Percentiles rank a stretch among this genome's conserved stretches.
phyloP scores from a whole-genome alignment of 2,329 filamentous ascomycete species.

The Epichloe typhina region DNA sequence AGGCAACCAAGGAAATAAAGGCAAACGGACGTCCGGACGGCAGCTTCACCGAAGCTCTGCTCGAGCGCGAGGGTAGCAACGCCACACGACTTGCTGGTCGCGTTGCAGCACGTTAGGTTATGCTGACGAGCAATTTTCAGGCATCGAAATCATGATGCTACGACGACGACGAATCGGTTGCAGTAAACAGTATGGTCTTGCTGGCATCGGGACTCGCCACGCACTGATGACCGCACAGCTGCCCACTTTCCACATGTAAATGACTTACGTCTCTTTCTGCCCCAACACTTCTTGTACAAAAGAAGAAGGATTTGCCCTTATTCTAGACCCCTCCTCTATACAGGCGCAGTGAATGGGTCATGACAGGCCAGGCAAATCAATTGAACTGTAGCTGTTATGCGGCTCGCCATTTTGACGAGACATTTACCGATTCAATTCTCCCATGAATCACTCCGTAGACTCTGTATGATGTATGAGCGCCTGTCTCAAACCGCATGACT shows the following conservation, averaged over 20 bases:
- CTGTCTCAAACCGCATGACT: not conserved
- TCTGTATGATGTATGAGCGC: not conserved
- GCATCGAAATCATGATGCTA: not conserved
- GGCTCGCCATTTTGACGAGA: not conserved
- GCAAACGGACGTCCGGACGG: conserved; percentile 23
- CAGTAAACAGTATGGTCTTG: not conserved
- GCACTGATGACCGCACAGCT: not conserved
- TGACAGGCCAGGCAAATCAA: conserved; percentile 1
- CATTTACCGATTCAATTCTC: not conserved
- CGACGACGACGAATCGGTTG: not conserved
- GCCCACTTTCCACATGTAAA: too few relatives aligned
- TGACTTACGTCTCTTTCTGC: too few relatives aligned
- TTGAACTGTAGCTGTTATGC: not conserved
- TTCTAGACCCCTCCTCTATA: too few relatives aligned
- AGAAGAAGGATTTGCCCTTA: too few relatives aligned
- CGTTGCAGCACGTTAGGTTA: conserved; percentile 14
- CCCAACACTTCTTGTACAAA: too few relatives aligned
- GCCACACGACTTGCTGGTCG: conserved; percentile 14
- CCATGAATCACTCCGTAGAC: not conserved
- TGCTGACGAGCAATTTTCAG: not conserved
- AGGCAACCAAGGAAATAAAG: conserved; percentile 49
- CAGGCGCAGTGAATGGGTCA: not conserved
- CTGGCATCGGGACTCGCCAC: not conserved
- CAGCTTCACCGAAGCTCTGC: conserved; percentile 43
- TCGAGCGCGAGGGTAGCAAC: conserved; percentile 38